Conservation (phyloP, 129 eudicot genomes). For the sunflower (Helianthus annuus) region DNA sequence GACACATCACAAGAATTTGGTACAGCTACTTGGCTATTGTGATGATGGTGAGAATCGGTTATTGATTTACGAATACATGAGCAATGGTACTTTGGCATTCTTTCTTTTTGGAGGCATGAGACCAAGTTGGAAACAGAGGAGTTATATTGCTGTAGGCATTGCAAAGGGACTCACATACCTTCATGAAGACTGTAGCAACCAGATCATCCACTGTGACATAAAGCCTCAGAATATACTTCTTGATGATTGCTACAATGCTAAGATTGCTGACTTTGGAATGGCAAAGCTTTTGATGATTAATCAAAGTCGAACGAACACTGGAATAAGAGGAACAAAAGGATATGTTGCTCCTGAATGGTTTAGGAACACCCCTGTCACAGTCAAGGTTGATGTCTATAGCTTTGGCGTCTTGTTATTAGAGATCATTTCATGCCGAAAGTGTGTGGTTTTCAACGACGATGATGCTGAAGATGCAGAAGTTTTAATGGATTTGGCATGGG, state of each 20-base stretch:
- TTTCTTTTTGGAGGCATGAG: constrained; percentile 26
- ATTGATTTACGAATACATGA: constrained; percentile 45
- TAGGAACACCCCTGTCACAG: constrained; percentile 42
- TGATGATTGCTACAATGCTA: constrained; percentile 27
- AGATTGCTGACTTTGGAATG: constrained; percentile 30
- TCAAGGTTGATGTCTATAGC: constrained; percentile 59
- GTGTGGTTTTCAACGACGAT: constrained; percentile 15
- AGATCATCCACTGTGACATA: constrained; percentile 46
- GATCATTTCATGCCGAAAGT: constrained; percentile 48
- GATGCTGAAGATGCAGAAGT: constrained; percentile 29
- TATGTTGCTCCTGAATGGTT: constrained; percentile 77
- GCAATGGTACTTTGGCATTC: constrained; percentile 38
- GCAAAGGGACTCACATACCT: constrained; percentile 32
- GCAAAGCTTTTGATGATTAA: constrained; percentile 50
- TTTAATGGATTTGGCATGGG: constrained; percentile 55
- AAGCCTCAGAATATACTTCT: constrained; percentile 45
- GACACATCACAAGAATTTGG: constrained; percentile 53
- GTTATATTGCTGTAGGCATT: constrained; percentile 15
- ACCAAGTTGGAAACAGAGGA: constrained; percentile 27
- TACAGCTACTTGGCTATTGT: constrained; percentile 46
- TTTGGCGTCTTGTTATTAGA: constrained; percentile 56
- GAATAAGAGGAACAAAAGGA: constrained; percentile 66
- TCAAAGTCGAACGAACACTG: constrained; percentile 49
- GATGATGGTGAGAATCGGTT: constrained; percentile 42
- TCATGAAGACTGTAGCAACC: constrained; percentile 41